Percentiles rank a stretch among this genome's conserved stretches.
Evolutionary conservation across 23 red algal species (phyloP).

Genomic region (Porphyridium purpureum): DNA sequence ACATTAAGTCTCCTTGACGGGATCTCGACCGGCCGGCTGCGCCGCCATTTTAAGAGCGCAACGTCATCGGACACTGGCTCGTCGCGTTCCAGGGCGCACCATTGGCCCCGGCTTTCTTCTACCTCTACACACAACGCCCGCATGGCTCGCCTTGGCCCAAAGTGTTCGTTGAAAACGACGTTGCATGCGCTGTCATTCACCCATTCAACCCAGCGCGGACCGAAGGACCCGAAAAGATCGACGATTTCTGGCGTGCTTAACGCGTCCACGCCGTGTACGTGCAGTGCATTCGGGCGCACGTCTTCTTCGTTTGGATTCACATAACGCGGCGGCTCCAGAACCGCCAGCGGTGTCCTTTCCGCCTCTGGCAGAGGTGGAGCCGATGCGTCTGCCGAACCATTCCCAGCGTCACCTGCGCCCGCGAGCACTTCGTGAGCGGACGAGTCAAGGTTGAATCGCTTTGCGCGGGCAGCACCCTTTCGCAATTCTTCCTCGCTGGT

Average conservation of each 20-base stretch:
- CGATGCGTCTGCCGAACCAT: too few relatives aligned
- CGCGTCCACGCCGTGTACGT: slow-evolving; percentile 43
- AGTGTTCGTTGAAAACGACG: neutral
- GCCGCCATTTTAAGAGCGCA: neutral
- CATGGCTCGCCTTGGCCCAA: neutral
- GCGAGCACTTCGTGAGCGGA: too few relatives aligned
- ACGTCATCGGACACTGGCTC: neutral
- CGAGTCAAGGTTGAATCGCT: too few relatives aligned
- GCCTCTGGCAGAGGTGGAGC: too few relatives aligned
- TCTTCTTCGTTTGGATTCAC: too few relatives aligned
- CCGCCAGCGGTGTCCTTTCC: too few relatives aligned
- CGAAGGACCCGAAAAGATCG: slow-evolving; percentile 23
- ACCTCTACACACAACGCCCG: neutral
- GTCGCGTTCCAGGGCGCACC: neutral
- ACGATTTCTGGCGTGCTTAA: slow-evolving; percentile 18
- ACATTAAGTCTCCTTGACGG: neutral
- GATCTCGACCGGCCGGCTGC: neutral
- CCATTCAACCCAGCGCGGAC: neutral
- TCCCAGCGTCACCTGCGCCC: too few relatives aligned
- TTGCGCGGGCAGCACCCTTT: too few relatives aligned
- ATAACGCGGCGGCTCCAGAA: too few relatives aligned
- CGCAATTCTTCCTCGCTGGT: too few relatives aligned
- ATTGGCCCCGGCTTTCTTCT: neutral
- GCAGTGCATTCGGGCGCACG: slow-evolving; percentile 14
- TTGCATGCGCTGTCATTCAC: neutral